Evolutionary conservation across 305 asterid species (phyloP).

Genomic region (Solanum hybrid): DNA sequence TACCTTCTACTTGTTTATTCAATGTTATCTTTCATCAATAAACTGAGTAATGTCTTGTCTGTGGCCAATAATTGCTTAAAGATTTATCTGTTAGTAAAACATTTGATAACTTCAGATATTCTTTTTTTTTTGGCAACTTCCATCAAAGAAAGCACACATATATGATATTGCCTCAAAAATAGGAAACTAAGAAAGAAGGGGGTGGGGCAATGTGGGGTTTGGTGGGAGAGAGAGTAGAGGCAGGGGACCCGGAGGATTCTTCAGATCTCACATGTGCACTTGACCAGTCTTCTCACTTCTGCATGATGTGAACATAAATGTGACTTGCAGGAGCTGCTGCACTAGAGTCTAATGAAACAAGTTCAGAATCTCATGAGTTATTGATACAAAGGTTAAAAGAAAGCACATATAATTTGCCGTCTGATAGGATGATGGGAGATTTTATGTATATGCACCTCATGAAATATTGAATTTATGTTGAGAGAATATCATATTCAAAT

Average conservation of each 20-base stretch:
- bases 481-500: neutral
- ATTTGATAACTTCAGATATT: neutral
- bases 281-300: neutral
- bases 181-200: neutral
- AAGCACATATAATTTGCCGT: neutral
- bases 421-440: neutral
- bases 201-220: neutral
- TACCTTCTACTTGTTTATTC: neutral
- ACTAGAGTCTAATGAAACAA: neutral
- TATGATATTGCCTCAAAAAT: slow-evolving; percentile 44
- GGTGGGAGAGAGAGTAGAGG: neutral
- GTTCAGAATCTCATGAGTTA: neutral
- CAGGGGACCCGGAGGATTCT: neutral
- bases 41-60: neutral
- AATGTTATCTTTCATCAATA: neutral
- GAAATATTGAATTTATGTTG: neutral
- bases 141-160: slow-evolving; percentile 72
- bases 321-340: neutral
- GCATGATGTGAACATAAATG: neutral
- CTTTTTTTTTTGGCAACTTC: neutral
- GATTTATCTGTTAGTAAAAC: neutral
- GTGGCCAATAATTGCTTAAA: neutral
- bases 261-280: neutral
- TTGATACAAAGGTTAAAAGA: neutral
- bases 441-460: neutral